Conservation (phyloP, 1,284 basidiomycete genomes). For the Leccinum pachyderme region DNA sequence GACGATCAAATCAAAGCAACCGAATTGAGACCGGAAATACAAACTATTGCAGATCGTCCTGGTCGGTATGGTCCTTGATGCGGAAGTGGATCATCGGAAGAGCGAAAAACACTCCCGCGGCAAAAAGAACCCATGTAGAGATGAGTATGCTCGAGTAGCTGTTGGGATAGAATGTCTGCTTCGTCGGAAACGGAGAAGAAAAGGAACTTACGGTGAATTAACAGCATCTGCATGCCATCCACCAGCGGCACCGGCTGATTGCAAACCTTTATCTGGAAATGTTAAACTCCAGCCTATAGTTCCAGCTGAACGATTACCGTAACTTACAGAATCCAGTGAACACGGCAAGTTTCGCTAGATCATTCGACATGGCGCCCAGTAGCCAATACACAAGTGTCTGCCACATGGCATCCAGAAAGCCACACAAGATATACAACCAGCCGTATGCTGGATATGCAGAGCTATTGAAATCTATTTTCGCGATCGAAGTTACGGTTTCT, state of each 20-base stretch:
- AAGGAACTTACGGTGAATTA: slow-evolving; percentile 19
- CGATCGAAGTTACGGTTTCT: slow-evolving; percentile 22
- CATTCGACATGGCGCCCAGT: slow-evolving; percentile 34
- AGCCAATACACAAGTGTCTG: slow-evolving; percentile 60
- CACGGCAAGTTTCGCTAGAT: slow-evolving; percentile 32
- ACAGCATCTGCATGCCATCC: slow-evolving; percentile 31
- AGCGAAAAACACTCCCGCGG: slow-evolving; percentile 35
- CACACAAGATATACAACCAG: slow-evolving; percentile 45
- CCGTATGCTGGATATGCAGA: slow-evolving; percentile 39
- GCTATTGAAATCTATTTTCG: slow-evolving; percentile 47
- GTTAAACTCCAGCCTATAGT: neutral
- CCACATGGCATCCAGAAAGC: slow-evolving; percentile 55
- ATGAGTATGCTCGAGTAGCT: slow-evolving; percentile 40
- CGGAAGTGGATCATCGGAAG: slow-evolving; percentile 40
- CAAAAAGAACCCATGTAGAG: slow-evolving; percentile 38
- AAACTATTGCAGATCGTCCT: slow-evolving; percentile 31
- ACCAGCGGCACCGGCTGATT: slow-evolving; percentile 34
- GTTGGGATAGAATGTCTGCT: neutral
- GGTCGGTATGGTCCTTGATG: slow-evolving; percentile 35
- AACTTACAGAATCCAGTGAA: slow-evolving; percentile 33
- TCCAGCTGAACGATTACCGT: neutral
- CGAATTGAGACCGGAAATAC: slow-evolving; percentile 5
- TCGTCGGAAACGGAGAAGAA: neutral
- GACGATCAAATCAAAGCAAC: slow-evolving; percentile 5
- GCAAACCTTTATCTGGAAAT: slow-evolving; percentile 25